Evolutionary conservation across 1,284 basidiomycete species (phyloP).

Genomic region (Omphalotus olearius): DNA sequence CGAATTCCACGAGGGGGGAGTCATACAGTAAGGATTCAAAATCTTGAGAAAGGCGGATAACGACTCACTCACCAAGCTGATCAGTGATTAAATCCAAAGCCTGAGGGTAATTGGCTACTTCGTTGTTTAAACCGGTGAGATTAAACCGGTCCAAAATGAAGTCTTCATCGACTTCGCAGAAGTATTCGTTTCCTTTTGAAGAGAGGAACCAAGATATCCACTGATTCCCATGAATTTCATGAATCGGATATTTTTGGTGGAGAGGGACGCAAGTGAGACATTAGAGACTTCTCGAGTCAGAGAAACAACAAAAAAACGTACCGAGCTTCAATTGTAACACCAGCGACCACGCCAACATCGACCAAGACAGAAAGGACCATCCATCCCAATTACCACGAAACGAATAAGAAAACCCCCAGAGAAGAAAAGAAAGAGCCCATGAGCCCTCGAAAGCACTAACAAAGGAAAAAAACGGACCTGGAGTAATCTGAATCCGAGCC

Average conservation of each 20-base stretch:
- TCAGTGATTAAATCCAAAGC: constrained; percentile 96
- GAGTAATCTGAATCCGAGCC: constrained; percentile 89
- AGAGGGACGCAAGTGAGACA: too few species aligned
- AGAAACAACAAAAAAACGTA: constrained; percentile 20
- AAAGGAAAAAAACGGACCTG: constrained; percentile 46
- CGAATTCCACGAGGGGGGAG: too few species aligned
- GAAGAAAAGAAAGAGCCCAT: constrained; percentile 15
- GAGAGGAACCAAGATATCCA: constrained; percentile 99
- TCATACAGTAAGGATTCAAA: too few species aligned
- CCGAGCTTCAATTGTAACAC: constrained; percentile 27
- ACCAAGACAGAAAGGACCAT: constrained; percentile 7
- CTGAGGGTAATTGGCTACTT: constrained; percentile 92
- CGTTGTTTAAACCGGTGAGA: constrained; percentile 93
- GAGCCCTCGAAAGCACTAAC: too few species aligned
- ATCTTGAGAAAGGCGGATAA: too few species aligned
- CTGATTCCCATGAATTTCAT: constrained; percentile 31
- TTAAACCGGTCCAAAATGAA: constrained; percentile 99
- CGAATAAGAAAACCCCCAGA: background rate
- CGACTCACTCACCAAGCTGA: constrained; percentile 63
- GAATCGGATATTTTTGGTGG: background rate
- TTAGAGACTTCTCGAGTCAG: too few species aligned
- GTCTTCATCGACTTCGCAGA: constrained; percentile 99
- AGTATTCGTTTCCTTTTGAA: constrained; percentile 97
- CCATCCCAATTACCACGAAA: background rate
- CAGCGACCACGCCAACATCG: constrained; percentile 33